Base-by-base conservation (phyloP, 345 rosid species). In the Melaleuca quinquenervia region DNA sequence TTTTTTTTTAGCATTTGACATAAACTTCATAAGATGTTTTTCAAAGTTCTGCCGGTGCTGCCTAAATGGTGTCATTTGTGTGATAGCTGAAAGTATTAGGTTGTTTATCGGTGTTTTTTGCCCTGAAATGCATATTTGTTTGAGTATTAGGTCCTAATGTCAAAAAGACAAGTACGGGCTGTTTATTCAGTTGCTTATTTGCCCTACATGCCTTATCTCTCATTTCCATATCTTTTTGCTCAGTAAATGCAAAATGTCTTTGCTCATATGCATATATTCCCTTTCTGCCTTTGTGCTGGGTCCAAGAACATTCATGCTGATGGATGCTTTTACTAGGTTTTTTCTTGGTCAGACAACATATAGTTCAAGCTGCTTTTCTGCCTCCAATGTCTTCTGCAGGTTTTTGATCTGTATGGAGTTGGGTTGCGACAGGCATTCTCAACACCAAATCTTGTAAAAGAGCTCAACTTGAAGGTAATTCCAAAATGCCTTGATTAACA, bases 381-480 rank as follows among this genome's bases (percentile, higher is more conserved):
- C 84, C 55, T 56, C 48, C 48, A 70, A 8, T 70, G 26, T 70
- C 80, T 49, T 84, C 76, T 88, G 55, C 87, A 97, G 99, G 97
- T 94, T 26, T 96, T 97, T 85, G 99, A 97, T 93, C 87, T 94
- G 55, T 97, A 97, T 89, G 99, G 99, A 86, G 95, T 95, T 89
- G 98, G 99, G 87, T 91, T 88, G 84, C 92, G 96, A 83, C 92
- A 91, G 62, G 88, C 96, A 82, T 89, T 87, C 85, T 87, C 94
- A 32, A 94, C 99, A 16, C 98, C 99, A 70, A 94, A 95, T 87
- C 94, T 97, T 85, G 84, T 94, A 87, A 91, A 92, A 83, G 96
- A 91, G 89, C 98, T 95, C 85, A 92, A 92, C 89, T 84, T 97
- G 51, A 97, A 97, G 99, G 99, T 95, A 84, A 15, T 50, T 58